A percentile compares a stretch with the other conserved stretches of the same genome.
These are phyloP conservation scores for Pyrus betulifolia DNA, from an alignment of 306 rosid genomes.

Conservation along the genomic window DNA sequence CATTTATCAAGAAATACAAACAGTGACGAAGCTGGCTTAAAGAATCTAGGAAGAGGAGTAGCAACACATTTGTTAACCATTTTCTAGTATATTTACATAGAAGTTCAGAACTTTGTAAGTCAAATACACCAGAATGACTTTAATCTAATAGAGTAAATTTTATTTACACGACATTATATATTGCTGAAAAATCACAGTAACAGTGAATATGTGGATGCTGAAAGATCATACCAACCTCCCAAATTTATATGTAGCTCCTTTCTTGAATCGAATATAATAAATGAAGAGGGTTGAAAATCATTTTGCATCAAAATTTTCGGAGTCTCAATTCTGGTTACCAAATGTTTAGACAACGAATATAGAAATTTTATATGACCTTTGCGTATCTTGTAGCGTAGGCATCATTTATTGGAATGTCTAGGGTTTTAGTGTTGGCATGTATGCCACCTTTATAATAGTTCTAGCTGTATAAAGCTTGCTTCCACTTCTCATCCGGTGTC, in stretches of 20 bases:
- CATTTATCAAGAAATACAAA: no score
- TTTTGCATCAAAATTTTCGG: no score
- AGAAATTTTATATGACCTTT: background rate
- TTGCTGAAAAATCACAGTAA: no score
- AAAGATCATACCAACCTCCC: background rate
- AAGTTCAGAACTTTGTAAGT: no score
- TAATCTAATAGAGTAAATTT: no score
- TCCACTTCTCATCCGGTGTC: background rate
- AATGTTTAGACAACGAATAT: background rate
- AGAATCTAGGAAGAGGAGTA: no score
- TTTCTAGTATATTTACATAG: no score
- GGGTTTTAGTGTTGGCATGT: background rate
- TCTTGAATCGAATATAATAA: background rate
- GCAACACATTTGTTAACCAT: no score
- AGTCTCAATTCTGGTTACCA: background rate
- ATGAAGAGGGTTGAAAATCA: background rate
- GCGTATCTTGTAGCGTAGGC: background rate
- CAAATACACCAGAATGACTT: no score
- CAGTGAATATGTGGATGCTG: background rate
- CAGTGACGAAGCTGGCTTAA: no score
- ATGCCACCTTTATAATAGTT: background rate
- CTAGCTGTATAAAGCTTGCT: background rate
- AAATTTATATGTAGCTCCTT: background rate
- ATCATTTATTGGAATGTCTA: background rate
- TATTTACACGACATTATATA: fast-evolving